These are phyloP conservation scores for Tardiomyces depauwii DNA, from an alignment of 1,139 yeast species.

Conservation along the genomic window DNA sequence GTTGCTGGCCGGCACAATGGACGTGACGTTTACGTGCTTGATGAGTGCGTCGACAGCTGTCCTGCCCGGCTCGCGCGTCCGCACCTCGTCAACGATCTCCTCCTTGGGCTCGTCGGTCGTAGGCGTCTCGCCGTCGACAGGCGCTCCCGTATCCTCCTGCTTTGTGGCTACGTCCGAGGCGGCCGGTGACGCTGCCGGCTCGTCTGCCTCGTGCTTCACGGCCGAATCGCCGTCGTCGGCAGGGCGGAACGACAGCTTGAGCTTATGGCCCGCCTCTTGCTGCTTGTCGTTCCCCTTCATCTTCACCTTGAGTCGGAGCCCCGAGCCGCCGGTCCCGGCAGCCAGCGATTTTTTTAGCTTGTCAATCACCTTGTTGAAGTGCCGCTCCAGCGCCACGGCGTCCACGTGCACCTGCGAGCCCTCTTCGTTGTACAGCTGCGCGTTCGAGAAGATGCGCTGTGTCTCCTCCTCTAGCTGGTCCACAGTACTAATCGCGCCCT, in stretches of 20 bases:
- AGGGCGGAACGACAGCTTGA: neutral
- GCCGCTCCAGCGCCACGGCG: slow-evolving; percentile 48
- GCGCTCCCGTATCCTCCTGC: neutral
- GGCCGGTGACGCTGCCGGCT: neutral
- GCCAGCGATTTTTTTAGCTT: slow-evolving; percentile 16
- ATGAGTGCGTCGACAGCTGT: slow-evolving; percentile 14
- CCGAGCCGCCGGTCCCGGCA: neutral
- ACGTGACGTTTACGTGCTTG: slow-evolving; percentile 11
- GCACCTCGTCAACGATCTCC: slow-evolving; percentile 1
- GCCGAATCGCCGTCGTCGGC: neutral
- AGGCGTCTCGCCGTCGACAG: neutral
- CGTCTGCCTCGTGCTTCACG: neutral
- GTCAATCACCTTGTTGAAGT: slow-evolving; percentile 49
- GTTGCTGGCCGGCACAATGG: slow-evolving; percentile 14
- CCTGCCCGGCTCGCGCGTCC: slow-evolving; percentile 13
- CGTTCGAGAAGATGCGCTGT: slow-evolving; percentile 62
- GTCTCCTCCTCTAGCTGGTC: slow-evolving; percentile 71
- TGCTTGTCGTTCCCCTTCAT: neutral
- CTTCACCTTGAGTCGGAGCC: neutral
- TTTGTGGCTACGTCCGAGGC: neutral
- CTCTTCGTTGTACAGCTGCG: slow-evolving; percentile 54
- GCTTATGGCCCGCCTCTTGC: neutral
- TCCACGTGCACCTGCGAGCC: slow-evolving; percentile 48
- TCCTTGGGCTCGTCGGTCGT: neutral
- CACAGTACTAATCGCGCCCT: slow-evolving; percentile 45